These are phyloP conservation scores for Herpomyces periplanetae DNA, from an alignment of 2,329 filamentous ascomycete species.

Conservation along the genomic window DNA sequence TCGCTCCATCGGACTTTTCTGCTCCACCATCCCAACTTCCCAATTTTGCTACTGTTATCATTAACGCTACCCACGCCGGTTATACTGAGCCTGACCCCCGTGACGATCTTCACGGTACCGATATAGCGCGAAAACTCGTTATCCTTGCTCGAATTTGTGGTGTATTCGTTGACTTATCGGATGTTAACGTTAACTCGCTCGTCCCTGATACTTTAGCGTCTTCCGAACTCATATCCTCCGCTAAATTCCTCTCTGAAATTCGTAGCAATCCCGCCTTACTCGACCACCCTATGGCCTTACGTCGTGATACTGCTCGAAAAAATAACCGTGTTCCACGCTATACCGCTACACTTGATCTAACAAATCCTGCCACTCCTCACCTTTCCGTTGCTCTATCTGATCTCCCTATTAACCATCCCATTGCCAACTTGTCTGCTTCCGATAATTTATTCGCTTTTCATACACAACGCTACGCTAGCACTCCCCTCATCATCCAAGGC, in stretches of 20 bases:
- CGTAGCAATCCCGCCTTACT: too few relatives aligned
- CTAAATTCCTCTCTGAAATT: too few relatives aligned
- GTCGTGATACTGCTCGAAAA: neutral
- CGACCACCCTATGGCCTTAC: neutral
- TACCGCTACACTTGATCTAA: neutral
- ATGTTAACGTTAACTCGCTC: neutral
- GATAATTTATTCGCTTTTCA: constrained; percentile 98
- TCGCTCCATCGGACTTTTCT: constrained; percentile 53
- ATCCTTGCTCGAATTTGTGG: constrained; percentile 64
- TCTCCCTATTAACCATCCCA: too few relatives aligned
- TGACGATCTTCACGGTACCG: constrained; percentile 51
- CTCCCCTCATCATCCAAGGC: constrained; percentile 73
- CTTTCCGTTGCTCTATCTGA: too few relatives aligned
- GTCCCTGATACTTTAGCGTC: neutral
- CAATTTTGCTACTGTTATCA: too few relatives aligned
- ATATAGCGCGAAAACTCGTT: constrained; percentile 78
- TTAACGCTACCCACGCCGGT: too few relatives aligned
- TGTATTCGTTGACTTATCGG: constrained; percentile 32
- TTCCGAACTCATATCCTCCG: too few relatives aligned
- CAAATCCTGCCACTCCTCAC: constrained; percentile 20
- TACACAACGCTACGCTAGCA: constrained; percentile 63
- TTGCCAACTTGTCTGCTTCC: constrained; percentile 74
- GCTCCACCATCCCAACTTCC: too few relatives aligned
- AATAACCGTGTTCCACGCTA: neutral
- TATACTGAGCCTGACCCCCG: constrained; percentile 30